Base-by-base conservation (phyloP, 2,329 filamentous ascomycete species). In the Monosporascus sp. region DNA sequence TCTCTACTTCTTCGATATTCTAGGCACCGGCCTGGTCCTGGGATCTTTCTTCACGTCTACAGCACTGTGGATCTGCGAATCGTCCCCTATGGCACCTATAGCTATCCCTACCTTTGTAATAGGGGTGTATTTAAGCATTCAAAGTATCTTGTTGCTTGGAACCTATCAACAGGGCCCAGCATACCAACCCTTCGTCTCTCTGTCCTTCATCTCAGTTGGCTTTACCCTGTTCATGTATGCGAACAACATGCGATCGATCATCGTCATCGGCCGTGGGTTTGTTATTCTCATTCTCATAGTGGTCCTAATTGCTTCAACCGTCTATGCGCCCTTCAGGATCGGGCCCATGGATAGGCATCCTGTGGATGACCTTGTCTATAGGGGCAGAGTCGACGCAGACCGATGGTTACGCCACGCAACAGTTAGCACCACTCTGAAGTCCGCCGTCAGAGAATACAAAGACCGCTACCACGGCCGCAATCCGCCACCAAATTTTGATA, bases 401-500 rank as follows among this genome's bases (percentile, higher is more conserved):
- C 72, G 76, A 8, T 83, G 79, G 79, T 62, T 78, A 7, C 64
- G 73, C 7, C 67, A 74, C 48, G 79, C 75, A 1, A 70, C 70
- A 2, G 70, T 72, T 15, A 82, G 79, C 60, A 70, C 70, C 11
- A 78, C 71, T 14, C 65, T 81, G 3, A 67, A 67, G 1, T 67
- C 76, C 8, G 80, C 79, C 0, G 72, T 76, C 4, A 63, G 67
- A 5, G 72, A 78, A 51, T 83, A 83, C 60, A 71, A 72, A 48
- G 74, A 79, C 48, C 73, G 76, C 5, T 74, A 83, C 54, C 61
- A 88, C 61, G 82, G 83, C 15, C 81, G 90, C 55, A 74, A 83
- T 27, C 90, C 91, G 17, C 91, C 91, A 11, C 88, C 86, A 1
- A 81, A 88, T 54, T 96, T 96, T 62, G 88, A 91, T 62, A 84